Conservation (phyloP, 2,329 filamentous ascomycete genomes). For the Phyllosticta paracitricarpa region DNA sequence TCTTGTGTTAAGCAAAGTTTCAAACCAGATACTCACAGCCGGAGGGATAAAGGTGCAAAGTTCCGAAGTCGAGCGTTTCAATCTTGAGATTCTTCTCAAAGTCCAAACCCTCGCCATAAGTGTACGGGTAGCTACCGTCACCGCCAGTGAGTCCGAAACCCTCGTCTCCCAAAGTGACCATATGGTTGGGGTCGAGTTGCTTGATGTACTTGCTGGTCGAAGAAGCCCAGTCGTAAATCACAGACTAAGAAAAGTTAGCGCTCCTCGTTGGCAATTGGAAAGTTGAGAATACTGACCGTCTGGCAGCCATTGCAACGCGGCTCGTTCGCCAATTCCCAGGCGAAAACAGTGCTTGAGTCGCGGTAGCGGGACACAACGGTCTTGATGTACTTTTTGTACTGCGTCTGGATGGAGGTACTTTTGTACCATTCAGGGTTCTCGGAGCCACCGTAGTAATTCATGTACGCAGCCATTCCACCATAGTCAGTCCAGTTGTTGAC, state of each 20-base stretch:
- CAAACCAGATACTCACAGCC: slow-evolving; percentile 27
- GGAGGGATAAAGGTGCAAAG: slow-evolving; percentile 43
- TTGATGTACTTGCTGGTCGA: slow-evolving; percentile 53
- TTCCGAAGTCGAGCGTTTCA: slow-evolving; percentile 46
- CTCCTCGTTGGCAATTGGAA: too few relatives aligned
- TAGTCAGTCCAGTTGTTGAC: slow-evolving; percentile 64
- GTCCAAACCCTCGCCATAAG: slow-evolving; percentile 41
- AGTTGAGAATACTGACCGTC: slow-evolving; percentile 19
- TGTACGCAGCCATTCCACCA: slow-evolving; percentile 53
- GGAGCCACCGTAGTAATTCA: slow-evolving; percentile 43
- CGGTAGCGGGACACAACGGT: slow-evolving; percentile 50
- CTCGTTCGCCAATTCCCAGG: slow-evolving; percentile 61
- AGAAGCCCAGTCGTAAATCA: slow-evolving; percentile 52
- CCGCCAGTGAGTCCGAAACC: slow-evolving; percentile 38
- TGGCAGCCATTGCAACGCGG: slow-evolving; percentile 52
- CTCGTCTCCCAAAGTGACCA: slow-evolving; percentile 56
- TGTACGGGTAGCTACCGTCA: slow-evolving; percentile 44
- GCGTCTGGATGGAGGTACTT: slow-evolving; percentile 33
- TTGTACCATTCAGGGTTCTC: slow-evolving; percentile 48
- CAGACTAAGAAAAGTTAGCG: slow-evolving; percentile 20
- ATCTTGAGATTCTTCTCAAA: slow-evolving; percentile 44
- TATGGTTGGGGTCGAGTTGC: slow-evolving; percentile 48
- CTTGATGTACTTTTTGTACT: slow-evolving; percentile 54
- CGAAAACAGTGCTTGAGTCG: slow-evolving; percentile 49
- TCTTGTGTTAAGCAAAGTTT: not conserved